Conservation (phyloP, 805 yeast species). For the Candida ficus region DNA sequence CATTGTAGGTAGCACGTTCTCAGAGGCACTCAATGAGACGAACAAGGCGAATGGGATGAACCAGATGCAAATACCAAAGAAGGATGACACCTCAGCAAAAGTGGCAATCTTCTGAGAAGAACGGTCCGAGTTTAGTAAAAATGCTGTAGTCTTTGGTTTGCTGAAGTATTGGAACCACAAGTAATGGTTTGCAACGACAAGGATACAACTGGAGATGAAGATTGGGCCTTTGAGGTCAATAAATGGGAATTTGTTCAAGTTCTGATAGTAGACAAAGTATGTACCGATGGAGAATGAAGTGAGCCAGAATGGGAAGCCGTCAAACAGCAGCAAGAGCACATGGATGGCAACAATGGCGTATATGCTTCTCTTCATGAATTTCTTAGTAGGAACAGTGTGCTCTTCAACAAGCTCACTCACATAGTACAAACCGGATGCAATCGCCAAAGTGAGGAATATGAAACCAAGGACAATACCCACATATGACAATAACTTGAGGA, state of each 20-base stretch:
- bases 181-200: slow-evolving; percentile 77
- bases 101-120: slow-evolving; percentile 66
- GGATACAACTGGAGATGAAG: slow-evolving; percentile 63
- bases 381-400: slow-evolving; percentile 78
- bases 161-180: slow-evolving; percentile 87
- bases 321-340: slow-evolving; percentile 59
- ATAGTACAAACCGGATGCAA: slow-evolving; percentile 89
- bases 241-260: slow-evolving; percentile 77
- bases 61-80: slow-evolving; percentile 93
- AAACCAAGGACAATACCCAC: slow-evolving; percentile 61
- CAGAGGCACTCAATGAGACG: slow-evolving; percentile 88
- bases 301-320: slow-evolving; percentile 71
- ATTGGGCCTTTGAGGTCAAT: slow-evolving; percentile 67
- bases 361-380: slow-evolving; percentile 60
- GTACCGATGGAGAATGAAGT: slow-evolving; percentile 65
- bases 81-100: slow-evolving; percentile 89
- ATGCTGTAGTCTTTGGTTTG: slow-evolving; percentile 57
- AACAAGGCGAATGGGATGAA: slow-evolving; percentile 88
- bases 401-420: slow-evolving; percentile 91
- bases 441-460: slow-evolving; percentile 53
- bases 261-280: slow-evolving; percentile 69
- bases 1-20: slow-evolving; percentile 69
- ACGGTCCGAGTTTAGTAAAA: slow-evolving; percentile 53
- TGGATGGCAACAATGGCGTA: slow-evolving; percentile 52
- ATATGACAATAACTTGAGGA: slow-evolving; percentile 53